These are phyloP conservation scores for Phytopythium mirpurense DNA, from an alignment of 352 stramenopile species.

Conservation along the genomic window DNA sequence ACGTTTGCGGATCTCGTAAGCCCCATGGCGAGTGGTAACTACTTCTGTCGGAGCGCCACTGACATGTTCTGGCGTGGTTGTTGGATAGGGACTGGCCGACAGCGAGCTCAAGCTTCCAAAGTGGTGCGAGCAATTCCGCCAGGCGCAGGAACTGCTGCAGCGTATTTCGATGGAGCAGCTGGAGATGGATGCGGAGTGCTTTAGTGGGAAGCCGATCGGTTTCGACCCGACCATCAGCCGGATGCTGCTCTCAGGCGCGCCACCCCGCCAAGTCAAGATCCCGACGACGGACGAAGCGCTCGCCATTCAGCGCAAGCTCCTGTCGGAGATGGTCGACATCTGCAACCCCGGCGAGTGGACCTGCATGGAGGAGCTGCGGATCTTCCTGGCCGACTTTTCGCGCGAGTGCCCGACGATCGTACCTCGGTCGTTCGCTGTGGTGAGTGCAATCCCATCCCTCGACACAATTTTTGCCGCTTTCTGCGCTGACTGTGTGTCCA, in stretches of 20 bases:
- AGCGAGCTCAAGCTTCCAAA: constrained; percentile 30
- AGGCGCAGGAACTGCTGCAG: constrained; percentile 36
- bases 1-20: constrained; percentile 33
- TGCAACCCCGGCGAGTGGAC: constrained; percentile 57
- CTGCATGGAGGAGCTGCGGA: constrained; percentile 78
- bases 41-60: neutral
- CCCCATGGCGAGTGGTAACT: neutral
- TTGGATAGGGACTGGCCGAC: constrained; percentile 35
- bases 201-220: constrained; percentile 59
- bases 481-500: neutral
- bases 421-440: constrained; percentile 75
- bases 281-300: constrained; percentile 46
- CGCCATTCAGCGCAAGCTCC: constrained; percentile 40
- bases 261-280: constrained; percentile 68
- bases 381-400: constrained; percentile 75
- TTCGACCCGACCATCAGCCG: constrained; percentile 76
- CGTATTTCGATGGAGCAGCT: constrained; percentile 48
- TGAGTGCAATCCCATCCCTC: constrained; percentile 17
- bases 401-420: constrained; percentile 63
- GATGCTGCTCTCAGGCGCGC: constrained; percentile 59
- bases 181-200: constrained; percentile 61
- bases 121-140: constrained; percentile 33
- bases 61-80: neutral
- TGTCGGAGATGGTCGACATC: constrained; percentile 48
- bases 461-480: neutral